Conservation (phyloP, 2,329 filamentous ascomycete species). For the Triangularia setosa region DNA sequence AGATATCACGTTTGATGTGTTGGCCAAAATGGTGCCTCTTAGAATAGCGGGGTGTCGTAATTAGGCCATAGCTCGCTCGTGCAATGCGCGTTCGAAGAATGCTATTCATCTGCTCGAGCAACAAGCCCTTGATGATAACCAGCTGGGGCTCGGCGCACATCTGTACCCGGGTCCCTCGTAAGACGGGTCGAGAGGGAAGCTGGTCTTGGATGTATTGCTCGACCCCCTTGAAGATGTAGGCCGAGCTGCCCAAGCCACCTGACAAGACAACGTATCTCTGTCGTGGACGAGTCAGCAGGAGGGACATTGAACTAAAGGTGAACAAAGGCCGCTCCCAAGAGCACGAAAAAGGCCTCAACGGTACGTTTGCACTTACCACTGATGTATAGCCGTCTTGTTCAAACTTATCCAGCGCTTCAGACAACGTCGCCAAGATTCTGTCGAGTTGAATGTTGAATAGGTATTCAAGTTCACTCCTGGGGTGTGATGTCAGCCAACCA, state of each 20-base stretch:
- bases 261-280: constrained; percentile 39
- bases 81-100: constrained; percentile 42
- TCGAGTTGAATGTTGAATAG: constrained; percentile 2
- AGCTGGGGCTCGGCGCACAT: constrained; percentile 49
- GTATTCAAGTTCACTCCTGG: neutral
- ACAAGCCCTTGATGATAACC: constrained; percentile 50
- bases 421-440: neutral
- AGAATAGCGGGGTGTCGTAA: constrained; percentile 37
- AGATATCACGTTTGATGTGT: constrained; percentile 33
- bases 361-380: constrained; percentile 3
- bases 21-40: constrained; percentile 35
- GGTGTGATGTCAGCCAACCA: too few species aligned
- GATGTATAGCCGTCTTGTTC: neutral
- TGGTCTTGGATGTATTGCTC: constrained; percentile 34
- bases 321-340: too few species aligned
- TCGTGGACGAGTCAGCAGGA: too few species aligned
- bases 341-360: too few species aligned
- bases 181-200: constrained; percentile 30
- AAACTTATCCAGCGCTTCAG: constrained; percentile 1
- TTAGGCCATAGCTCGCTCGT: constrained; percentile 41
- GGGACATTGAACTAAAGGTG: too few species aligned
- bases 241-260: constrained; percentile 43
- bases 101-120: constrained; percentile 42
- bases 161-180: constrained; percentile 33
- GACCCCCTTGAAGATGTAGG: constrained; percentile 42